Evolutionary conservation across 2,329 filamentous ascomycete species (phyloP).

Genomic region (Penicillium brevicompactum): DNA sequence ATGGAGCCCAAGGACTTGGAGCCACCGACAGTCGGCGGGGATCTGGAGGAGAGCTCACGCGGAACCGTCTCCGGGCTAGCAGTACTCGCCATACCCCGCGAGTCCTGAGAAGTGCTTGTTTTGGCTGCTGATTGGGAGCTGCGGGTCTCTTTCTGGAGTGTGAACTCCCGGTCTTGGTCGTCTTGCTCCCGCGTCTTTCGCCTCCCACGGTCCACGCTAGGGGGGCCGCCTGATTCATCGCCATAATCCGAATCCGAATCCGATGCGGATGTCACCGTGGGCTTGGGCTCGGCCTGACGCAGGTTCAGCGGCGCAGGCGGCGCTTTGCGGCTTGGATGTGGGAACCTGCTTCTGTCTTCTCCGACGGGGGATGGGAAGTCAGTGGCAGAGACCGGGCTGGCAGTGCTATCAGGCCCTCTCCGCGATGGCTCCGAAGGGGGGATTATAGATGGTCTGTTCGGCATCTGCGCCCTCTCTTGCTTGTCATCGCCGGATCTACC

Average conservation of each 20-base stretch:
- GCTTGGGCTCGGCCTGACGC: constrained; percentile 47
- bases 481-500: constrained; percentile 3
- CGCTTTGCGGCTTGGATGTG: constrained; percentile 72
- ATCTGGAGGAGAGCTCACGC: constrained; percentile 51
- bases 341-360: constrained; percentile 34
- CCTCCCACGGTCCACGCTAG: constrained; percentile 66
- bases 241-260: constrained; percentile 83
- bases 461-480: neutral
- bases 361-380: constrained; percentile 18
- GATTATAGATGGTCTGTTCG: constrained; percentile 5
- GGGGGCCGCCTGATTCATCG: constrained; percentile 69
- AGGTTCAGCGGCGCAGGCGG: constrained; percentile 85
- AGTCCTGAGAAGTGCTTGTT: constrained; percentile 7
- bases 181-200: constrained; percentile 87
- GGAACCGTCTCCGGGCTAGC: constrained; percentile 48
- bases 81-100: constrained; percentile 12
- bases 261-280: constrained; percentile 47
- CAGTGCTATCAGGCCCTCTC: constrained; percentile 15
- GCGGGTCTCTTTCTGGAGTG: constrained; percentile 66
- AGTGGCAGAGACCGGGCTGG: constrained; percentile 23
- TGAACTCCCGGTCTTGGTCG: constrained; percentile 74
- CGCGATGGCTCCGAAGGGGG: constrained; percentile 9
- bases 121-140: constrained; percentile 2
- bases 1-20: constrained; percentile 35
- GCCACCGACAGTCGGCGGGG: constrained; percentile 25